Evolutionary conservation across 352 stramenopile genomes (phyloP), one percentile per base, ranked within the genome.

Genomic region (Phytophthora capsici): DNA sequence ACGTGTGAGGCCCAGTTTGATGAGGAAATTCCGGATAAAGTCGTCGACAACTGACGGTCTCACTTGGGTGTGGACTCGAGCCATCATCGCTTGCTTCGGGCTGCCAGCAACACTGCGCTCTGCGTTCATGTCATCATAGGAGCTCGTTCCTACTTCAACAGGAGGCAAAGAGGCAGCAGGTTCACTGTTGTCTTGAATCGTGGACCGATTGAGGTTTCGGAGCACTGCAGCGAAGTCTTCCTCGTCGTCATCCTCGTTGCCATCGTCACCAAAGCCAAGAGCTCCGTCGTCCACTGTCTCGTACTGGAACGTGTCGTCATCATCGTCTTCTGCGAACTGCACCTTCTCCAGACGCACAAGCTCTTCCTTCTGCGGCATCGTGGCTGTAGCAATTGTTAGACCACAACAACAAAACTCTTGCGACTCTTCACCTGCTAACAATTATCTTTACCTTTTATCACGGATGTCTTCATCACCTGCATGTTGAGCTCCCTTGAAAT

Each of bases 11-110:
- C 86, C 82, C 13, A 96, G 71, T 63, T 98, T 98, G 71, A 98
- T 98, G 44, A 98, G 74, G 66, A 98, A 98, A 60, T 98, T 98
- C 32, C 93, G 88, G 62, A 98, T 89, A 45, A 98, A 98, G 54
- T 98, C 94, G 69, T 98, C 94, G 22, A 98, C 86, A 10, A 98
- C 90, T 0, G 90, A 83, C 6, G 93, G 93, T 23, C 82, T 77
- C 50, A 90, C 79, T 75, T 93, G 85, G 4, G 85, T 94, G 52
- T 91, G 72, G 5, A 75, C 66, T 17, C 48, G 64, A 3, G 46
- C 41, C 44, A 69, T 48, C 19, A 34, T 67, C 38, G 59, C 41
- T 49, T 78, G 69, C 40, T 66, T 72, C 9, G 65, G 45, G 48
- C 53, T 78, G 22, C 49, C 63, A n/a, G 44, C 48, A 52, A 66